Evolutionary conservation across 345 rosid genomes (phyloP), one percentile per base, ranked within the genome.

Genomic region (Pistacia vera): DNA sequence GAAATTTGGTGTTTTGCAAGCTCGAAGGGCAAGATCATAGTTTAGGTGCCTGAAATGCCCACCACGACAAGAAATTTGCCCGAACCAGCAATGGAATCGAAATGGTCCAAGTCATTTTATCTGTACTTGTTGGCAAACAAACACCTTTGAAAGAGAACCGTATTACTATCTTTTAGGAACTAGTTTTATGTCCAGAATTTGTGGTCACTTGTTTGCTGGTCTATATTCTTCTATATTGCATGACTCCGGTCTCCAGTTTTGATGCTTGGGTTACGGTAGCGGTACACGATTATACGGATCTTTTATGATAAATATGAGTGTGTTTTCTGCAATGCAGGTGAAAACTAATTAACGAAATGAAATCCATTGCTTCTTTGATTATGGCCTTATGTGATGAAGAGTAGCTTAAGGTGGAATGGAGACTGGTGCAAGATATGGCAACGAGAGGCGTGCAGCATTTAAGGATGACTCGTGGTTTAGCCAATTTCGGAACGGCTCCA

Each of bases 401-500:
- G 66, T 66, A n/a, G 57, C 72, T 63, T 58, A 73, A 84, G 49
- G 79, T 76, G 82, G 83, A 76, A 91, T 90, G 95, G 95, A 86
- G 84, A 81, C 85, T 62, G 91, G 89, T 63, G 71, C 77, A 78
- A 81, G 78, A 62, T 83, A 60, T 59, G 58, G 65, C 63, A 73
- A 58, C 17, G 80, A 79, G 17, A 83, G 86, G 79, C 76, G 76
- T 61, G 85, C 84, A 61, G 70, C 77, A 72, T 72, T 77, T 25
- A 87, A 90, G 81, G 85, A 77, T 57, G 79, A 86, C 11, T 89
- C 98, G 17, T 95, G 98, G 94, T 88, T 88, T 77, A 81, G 87
- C 58, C 99, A 93, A 79, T 95, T 95, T 73, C 84, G 87, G 13
- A 88, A 92, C 72, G 94, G 91, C 28, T 87, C 86, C 28, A 95